Conservation (phyloP, 352 stramenopile species). For the Phytophthora capsici region DNA sequence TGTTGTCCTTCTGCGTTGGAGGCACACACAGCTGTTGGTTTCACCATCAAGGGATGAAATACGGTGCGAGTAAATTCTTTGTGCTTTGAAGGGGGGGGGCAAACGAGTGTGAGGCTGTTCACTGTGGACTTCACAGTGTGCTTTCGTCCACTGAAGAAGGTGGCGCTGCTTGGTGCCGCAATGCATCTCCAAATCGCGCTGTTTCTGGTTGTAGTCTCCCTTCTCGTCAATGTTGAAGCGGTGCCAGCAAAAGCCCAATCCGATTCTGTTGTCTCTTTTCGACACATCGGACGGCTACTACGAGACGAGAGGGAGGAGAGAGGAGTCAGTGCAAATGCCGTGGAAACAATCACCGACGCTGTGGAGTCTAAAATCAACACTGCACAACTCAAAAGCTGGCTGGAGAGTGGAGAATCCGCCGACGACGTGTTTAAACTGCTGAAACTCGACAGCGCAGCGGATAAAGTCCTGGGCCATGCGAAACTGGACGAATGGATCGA, state of each 20-base stretch:
- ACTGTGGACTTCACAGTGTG: not conserved
- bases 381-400: not conserved
- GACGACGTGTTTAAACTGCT: constrained; percentile 4
- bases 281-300: not conserved
- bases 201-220: not conserved
- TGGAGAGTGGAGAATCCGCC: not conserved
- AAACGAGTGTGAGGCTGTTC: not conserved
- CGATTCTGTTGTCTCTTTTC: not conserved
- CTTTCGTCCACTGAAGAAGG: not conserved
- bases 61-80: not conserved
- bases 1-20: too few species aligned
- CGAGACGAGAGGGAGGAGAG: not conserved
- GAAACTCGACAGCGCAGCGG: not conserved
- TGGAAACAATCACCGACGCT: not conserved
- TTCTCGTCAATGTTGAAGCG: not conserved
- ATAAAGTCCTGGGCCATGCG: not conserved
- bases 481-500: constrained; percentile 6
- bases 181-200: not conserved
- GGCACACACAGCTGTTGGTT: not conserved
- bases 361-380: not conserved
- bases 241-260: not conserved
- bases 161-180: not conserved
- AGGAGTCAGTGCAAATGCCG: not conserved
- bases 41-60: not conserved
- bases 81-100: not conserved